Conservation (phyloP, 1,284 basidiomycete genomes). For the Ganoderma lucidum region DNA sequence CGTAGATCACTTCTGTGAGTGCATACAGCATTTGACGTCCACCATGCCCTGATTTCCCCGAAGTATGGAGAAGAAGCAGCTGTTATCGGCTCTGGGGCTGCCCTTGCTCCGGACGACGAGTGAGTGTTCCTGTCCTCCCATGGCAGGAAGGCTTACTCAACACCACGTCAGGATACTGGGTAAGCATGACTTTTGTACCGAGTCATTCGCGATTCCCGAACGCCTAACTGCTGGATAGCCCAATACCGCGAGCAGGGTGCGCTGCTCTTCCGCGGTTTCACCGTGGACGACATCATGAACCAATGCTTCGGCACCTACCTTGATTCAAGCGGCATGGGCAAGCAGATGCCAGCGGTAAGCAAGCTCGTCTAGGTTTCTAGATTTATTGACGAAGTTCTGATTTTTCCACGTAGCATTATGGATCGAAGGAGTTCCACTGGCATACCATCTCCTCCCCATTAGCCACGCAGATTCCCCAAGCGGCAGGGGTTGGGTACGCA, state of each 20-base stretch:
- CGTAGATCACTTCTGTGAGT: conserved; percentile 34
- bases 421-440: conserved; percentile 85
- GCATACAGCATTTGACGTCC: conserved; percentile 15
- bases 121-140: conserved; percentile 49
- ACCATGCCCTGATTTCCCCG: conserved; percentile 16
- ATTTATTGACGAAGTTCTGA: conserved; percentile 3
- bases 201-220: not conserved
- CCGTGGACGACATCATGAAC: conserved; percentile 78
- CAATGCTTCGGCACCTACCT: conserved; percentile 90
- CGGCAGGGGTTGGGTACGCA: conserved; percentile 92
- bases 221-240: conserved; percentile 49
- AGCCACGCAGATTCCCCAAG: conserved; percentile 97
- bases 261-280: conserved; percentile 87
- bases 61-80: conserved; percentile 94
- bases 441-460: conserved; percentile 94
- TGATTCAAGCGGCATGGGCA: conserved; percentile 85
- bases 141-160: conserved; percentile 17
- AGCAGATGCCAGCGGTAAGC: conserved; percentile 87
- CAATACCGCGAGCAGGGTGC: conserved; percentile 94
- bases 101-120: conserved; percentile 87
- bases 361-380: not conserved
- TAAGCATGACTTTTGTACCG: conserved; percentile 38
- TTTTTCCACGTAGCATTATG: conserved; percentile 75
- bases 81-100: conserved; percentile 90
- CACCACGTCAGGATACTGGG: conserved; percentile 62